Evolutionary conservation across 1,284 basidiomycete genomes (phyloP).

Genomic region (Peniophora sp.): DNA sequence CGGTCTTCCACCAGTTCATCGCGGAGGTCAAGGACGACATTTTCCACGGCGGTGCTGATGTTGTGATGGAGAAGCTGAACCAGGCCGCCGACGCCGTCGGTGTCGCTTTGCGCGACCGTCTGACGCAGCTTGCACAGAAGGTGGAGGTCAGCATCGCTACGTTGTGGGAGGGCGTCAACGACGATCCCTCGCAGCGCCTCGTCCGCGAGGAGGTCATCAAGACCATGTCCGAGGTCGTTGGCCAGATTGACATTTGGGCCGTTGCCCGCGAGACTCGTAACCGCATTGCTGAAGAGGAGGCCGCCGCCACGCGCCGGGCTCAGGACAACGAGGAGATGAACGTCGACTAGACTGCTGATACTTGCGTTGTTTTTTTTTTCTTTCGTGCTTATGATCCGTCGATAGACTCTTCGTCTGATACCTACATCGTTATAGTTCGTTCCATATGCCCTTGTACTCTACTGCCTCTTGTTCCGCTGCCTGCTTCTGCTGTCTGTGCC

Average conservation of each 20-base stretch:
- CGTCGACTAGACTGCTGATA: too few species aligned
- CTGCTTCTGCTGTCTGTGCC: too few species aligned
- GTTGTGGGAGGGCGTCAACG: constrained; percentile 47
- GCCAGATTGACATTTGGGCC: constrained; percentile 35
- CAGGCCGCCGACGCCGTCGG: constrained; percentile 43
- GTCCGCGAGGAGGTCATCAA: constrained; percentile 33
- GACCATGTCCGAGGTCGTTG: constrained; percentile 27
- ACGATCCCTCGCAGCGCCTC: constrained; percentile 35
- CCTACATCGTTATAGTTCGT: too few species aligned
- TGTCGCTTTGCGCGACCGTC: constrained; percentile 33
- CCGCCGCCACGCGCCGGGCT: too few species aligned
- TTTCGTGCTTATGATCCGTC: too few species aligned
- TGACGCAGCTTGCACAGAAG: constrained; percentile 47
- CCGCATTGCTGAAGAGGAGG: constrained; percentile 4
- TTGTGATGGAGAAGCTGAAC: constrained; percentile 37
- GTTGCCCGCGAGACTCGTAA: constrained; percentile 27
- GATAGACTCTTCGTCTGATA: too few species aligned
- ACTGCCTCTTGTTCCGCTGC: too few species aligned
- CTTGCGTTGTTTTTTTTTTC: too few species aligned
- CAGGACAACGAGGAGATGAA: too few species aligned
- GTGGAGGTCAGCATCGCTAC: constrained; percentile 54
- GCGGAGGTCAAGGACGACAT: constrained; percentile 36
- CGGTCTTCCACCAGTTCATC: constrained; percentile 37
- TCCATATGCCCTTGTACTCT: too few species aligned
- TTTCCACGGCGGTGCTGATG: constrained; percentile 45